Percentiles rank a stretch among this genome's conserved stretches.
These are phyloP conservation scores for Aspergillus udagawae DNA, from an alignment of 2,329 filamentous ascomycete genomes.

Conservation along the genomic window DNA sequence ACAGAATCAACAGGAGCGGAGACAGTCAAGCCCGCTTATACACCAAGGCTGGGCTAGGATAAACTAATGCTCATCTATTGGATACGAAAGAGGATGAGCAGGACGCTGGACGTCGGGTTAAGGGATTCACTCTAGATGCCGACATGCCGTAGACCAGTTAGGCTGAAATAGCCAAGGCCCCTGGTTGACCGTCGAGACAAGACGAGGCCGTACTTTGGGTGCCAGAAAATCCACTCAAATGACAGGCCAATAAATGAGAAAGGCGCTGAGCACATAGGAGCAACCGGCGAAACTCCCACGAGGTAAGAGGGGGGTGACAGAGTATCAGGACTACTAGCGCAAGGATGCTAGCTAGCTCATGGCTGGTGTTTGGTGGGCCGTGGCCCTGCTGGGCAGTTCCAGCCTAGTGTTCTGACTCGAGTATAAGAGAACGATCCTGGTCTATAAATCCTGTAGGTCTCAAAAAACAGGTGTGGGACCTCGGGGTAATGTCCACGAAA, in stretches of 20 bases:
- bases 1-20: constrained; percentile 15
- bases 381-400: constrained; percentile 11
- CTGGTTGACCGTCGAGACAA: constrained; percentile 14
- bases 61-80: constrained; percentile 19
- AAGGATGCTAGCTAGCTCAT: constrained; percentile 15
- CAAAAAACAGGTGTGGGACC: constrained; percentile 4
- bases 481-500: not conserved
- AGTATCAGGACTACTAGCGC: constrained; percentile 18
- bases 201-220: constrained; percentile 18
- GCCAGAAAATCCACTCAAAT: constrained; percentile 19
- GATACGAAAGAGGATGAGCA: constrained; percentile 18
- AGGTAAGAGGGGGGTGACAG: constrained; percentile 6
- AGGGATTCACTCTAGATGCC: constrained; percentile 13
- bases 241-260: constrained; percentile 15
- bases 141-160: not conserved
- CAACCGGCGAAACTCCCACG: constrained; percentile 20
- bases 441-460: constrained; percentile 1
- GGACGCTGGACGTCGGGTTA: constrained; percentile 17
- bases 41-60: constrained; percentile 11
- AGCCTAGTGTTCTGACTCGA: constrained; percentile 15
- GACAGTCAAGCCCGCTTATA: constrained; percentile 16
- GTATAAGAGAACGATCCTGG: constrained; percentile 7
- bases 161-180: constrained; percentile 2
- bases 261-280: constrained; percentile 8
- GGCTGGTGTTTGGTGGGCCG: constrained; percentile 14